Base-by-base conservation (phyloP, 2,329 filamentous ascomycete genomes). In the Aureobasidium sp. region DNA sequence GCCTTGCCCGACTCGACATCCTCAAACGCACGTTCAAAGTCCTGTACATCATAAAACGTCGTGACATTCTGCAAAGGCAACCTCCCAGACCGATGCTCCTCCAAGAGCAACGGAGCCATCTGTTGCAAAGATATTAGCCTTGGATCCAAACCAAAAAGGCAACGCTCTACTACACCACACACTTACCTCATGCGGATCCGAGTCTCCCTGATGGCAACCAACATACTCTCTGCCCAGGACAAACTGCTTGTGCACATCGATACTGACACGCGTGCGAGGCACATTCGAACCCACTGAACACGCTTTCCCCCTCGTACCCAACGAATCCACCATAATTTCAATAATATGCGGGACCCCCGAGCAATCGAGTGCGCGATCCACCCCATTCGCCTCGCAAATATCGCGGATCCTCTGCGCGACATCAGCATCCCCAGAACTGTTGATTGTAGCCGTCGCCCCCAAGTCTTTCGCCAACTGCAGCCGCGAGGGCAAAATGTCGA, bases 401-500 rank as follows among this genome's bases (percentile, higher is more conserved):
- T n/a, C 20, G 4, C 29, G 27, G 6, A 49, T 49, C 29, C 34
- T 8, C 1, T 49, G 27, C 6, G 29, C 29, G 1, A 49, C 47
- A 12, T 49, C 47, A 11, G 29, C 31, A 2, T 34, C 47, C 22
- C 70, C 70, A 8, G 67, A 69, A 14, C 71, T 68, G 64, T 77
- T 71, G 27, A 78, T 67, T 1, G 72, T 69, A 61, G 76, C 69
- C 2, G 76, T 77, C 0, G 74, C 75, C 6, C 76, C 76, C 3
- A 78, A 66, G 48, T 76, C 70, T 65, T 71, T 71, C 7, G 76
- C 76, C 5, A 76, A 67, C 22, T 73, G 66, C 5, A 78, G 69
- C 1, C 76, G 70, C 7, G 68, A 69, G 6, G 65, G 66, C 12
- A 77, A 68, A 20, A 72, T 69, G 59, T 78, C 76, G 17, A 78